phyloP scores from a whole-genome alignment of 768 basidiomycete species.

The Suillus clintonianus region DNA sequence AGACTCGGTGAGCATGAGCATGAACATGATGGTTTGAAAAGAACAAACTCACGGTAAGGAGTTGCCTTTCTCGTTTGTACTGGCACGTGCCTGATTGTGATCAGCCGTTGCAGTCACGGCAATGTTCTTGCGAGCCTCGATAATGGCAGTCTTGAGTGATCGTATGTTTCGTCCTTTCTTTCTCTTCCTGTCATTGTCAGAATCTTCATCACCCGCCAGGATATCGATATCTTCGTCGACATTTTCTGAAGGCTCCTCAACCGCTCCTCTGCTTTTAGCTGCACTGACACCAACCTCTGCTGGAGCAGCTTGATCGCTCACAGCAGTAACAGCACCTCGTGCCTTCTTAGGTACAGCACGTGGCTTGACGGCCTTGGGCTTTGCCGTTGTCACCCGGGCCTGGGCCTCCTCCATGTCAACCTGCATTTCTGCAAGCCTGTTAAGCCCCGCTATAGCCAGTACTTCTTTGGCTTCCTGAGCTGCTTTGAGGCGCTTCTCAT shows the following conservation, averaged over 20 bases:
- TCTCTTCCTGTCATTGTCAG: not conserved
- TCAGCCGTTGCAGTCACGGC: not conserved
- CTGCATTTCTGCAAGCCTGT: constrained; percentile 4
- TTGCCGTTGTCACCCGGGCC: not conserved
- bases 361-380: constrained; percentile 1
- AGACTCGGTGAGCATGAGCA: constrained; percentile 4
- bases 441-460: not conserved
- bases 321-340: not conserved
- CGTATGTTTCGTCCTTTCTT: not conserved
- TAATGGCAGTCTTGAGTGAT: not conserved
- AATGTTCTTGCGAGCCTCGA: not conserved
- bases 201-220: too few relatives aligned
- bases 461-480: constrained; percentile 3
- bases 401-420: not conserved
- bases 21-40: not conserved
- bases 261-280: too few relatives aligned
- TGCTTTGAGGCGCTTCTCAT: constrained; percentile 8
- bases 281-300: too few relatives aligned
- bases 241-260: too few relatives aligned
- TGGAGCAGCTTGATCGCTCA: not conserved
- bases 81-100: not conserved
- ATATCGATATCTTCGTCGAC: too few relatives aligned
- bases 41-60: not conserved
- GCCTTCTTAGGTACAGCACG: not conserved
- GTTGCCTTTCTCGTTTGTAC: not conserved